Conservation (phyloP, 352 stramenopile genomes). For the Pythium coloratum region DNA sequence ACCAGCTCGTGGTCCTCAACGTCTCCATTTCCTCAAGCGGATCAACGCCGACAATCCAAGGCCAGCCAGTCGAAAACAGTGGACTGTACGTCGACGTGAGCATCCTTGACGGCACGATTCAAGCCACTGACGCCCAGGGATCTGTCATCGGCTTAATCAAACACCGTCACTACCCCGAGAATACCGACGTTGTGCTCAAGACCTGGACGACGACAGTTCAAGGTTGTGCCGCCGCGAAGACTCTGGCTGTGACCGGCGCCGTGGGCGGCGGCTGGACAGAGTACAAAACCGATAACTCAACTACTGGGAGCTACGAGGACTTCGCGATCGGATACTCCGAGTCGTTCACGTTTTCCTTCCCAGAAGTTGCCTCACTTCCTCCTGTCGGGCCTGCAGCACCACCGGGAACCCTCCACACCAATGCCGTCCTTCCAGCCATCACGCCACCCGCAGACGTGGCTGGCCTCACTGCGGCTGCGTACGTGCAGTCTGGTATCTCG, state of each 20-base stretch:
- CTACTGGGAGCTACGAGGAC: background rate
- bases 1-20: constrained; percentile 23
- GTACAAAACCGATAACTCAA: constrained; percentile 2
- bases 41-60: constrained; percentile 28
- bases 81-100: constrained; percentile 28
- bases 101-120: constrained; percentile 21
- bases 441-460: background rate
- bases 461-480: constrained; percentile 11
- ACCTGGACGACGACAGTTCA: constrained; percentile 16
- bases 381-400: background rate
- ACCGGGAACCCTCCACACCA: background rate
- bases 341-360: constrained; percentile 3
- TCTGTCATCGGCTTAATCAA: constrained; percentile 22
- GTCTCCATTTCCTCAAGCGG: constrained; percentile 23
- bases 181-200: constrained; percentile 25
- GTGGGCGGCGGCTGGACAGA: constrained; percentile 31
- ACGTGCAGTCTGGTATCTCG: constrained; percentile 14
- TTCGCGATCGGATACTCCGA: constrained; percentile 6
- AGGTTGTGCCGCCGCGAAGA: constrained; percentile 21
- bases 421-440: background rate
- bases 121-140: constrained; percentile 22
- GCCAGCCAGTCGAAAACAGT: constrained; percentile 21
- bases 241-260: constrained; percentile 23
- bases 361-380: background rate
- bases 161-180: constrained; percentile 27